A percentile compares a stretch with the other conserved stretches of the same genome.
Conservation (phyloP, 345 rosid species). For the Bretschneidera sinensis region DNA sequence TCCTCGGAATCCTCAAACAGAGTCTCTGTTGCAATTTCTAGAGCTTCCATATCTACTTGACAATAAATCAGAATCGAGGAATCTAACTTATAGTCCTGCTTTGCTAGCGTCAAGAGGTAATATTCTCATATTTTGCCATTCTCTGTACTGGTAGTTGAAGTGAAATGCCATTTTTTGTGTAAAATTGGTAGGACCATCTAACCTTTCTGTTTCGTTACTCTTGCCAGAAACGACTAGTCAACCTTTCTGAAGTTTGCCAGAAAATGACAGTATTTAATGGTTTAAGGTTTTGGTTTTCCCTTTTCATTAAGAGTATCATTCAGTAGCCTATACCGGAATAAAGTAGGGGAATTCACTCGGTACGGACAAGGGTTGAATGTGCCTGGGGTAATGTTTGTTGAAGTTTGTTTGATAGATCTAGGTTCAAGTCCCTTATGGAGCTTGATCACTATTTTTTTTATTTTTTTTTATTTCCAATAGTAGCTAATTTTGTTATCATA, state of each 20-base stretch:
- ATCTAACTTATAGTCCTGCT: conserved; percentile 23
- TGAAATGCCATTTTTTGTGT: no score
- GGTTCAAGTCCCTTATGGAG: neutral
- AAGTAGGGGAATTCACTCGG: neutral
- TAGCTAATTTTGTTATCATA: neutral
- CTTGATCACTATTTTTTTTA: neutral
- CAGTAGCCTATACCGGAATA: neutral
- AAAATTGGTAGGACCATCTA: no score
- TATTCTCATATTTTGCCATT: neutral
- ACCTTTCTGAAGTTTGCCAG: neutral
- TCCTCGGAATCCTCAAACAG: conserved; percentile 70
- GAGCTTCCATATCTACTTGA: conserved; percentile 85
- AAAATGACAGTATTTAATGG: neutral
- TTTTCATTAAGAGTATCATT: neutral
- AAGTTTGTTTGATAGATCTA: neutral
- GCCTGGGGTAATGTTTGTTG: neutral
- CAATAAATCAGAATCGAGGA: conserved; percentile 35
- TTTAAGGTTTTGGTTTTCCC: neutral
- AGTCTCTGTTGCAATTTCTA: conserved; percentile 65
- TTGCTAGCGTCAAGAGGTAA: conserved; percentile 41
- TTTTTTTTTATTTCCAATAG: neutral
- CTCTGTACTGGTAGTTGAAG: neutral
- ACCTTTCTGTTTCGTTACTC: no score
- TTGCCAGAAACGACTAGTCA: no score
- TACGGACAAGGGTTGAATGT: neutral